Evolutionary conservation across 805 yeast species (phyloP), one percentile per base, ranked within the genome.

Genomic region (Saccharomycopsis fodiens): DNA sequence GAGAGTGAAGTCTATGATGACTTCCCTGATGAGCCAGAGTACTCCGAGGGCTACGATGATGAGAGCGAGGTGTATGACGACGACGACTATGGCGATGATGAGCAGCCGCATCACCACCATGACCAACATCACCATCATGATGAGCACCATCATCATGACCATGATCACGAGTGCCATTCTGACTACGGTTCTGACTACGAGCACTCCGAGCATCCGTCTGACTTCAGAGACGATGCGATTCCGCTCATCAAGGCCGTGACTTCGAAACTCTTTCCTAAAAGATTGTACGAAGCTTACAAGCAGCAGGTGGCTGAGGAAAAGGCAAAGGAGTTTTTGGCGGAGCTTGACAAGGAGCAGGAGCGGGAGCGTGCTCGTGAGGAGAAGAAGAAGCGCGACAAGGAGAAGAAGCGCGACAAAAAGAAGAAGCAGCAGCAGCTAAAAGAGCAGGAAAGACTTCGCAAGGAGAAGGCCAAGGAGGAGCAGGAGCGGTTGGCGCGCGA

Each of bases 21-120:
- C 96, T 96, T 34, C 78, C 96, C 59, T 88, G 96, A 95, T 63
- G 79, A 23, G 68, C 71, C 36, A 69, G 74, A 45, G 68, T 72
- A 32, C 69, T 71, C 23, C 83, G 84, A 6, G 82, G 42, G 17
- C 10, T 20, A 35, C 4, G 35, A 43, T 19, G 42, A 27, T 16
- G 30, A 42, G 7, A 22, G 31, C 17, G 41, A 23, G 10, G 15
- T 37, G 44, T 17, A 39, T 10, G 30, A 35, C 7, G 22, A 13
- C n/a, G 36, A 42, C 21, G 17, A 25, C 1, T 13, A 39, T 12
- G 15, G 25, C 15, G 16, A 31, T 23, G 39, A 36, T 36, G 7
- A 13, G 12, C 20, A 36, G 17, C 19, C 19, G 6, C 22, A 36
- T 36, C 20, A 36, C n/a, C 20, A 36, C 10, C 20, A 19, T 36